These are phyloP conservation scores for Tillandsia fasciculata DNA, from an alignment of 176 grass and related monocot species.

Conservation along the genomic window DNA sequence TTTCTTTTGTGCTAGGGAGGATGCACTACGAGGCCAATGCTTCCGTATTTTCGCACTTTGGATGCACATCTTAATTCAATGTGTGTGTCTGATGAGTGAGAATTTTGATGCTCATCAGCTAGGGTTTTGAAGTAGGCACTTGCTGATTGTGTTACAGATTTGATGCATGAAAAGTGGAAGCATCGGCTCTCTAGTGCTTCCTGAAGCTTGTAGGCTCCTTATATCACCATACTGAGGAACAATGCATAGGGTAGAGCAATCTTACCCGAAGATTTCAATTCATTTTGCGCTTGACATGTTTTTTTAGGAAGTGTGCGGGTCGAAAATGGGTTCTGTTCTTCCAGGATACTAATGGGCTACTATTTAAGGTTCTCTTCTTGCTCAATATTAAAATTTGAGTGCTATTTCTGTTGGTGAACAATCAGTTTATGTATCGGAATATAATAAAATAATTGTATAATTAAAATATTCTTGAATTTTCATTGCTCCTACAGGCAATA, in stretches of 20 bases:
- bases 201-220: too few relatives aligned
- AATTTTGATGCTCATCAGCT: too few relatives aligned
- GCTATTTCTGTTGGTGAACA: background rate
- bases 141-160: too few relatives aligned
- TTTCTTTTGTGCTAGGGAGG: background rate
- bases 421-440: background rate
- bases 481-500: slow-evolving; percentile 49
- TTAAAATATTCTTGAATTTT: background rate
- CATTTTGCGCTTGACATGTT: background rate
- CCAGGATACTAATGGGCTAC: slow-evolving; percentile 92
- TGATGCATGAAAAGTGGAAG: too few relatives aligned
- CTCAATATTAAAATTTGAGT: background rate
- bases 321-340: slow-evolving; percentile 92
- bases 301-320: slow-evolving; percentile 50
- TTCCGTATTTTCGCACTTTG: too few relatives aligned
- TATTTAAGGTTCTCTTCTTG: slow-evolving; percentile 72
- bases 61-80: too few relatives aligned
- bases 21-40: too few relatives aligned
- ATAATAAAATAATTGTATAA: background rate
- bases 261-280: background rate
- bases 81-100: too few relatives aligned
- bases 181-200: too few relatives aligned
- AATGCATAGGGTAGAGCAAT: too few relatives aligned
- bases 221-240: too few relatives aligned
- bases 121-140: too few relatives aligned